Evolutionary conservation across 768 basidiomycete genomes (phyloP).

Genomic region (Austroboletus eburneus): DNA sequence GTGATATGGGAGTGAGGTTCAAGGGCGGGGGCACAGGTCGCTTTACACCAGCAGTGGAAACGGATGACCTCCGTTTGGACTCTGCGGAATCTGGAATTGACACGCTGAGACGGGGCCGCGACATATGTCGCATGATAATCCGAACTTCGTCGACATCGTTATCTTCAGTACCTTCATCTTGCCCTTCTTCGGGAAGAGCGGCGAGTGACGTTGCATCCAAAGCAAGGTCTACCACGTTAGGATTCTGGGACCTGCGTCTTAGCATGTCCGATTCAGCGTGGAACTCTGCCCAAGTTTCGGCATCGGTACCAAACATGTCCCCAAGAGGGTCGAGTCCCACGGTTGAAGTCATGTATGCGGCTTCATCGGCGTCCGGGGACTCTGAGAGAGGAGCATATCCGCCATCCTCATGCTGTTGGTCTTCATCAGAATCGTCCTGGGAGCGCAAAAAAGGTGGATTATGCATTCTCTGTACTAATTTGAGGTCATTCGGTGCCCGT

Average conservation of each 20-base stretch:
- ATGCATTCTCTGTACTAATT: conserved; percentile 47
- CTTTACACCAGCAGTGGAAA: conserved; percentile 27
- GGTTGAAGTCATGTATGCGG: conserved; percentile 36
- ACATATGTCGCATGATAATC: conserved; percentile 40
- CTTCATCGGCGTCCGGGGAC: conserved; percentile 27
- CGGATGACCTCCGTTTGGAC: conserved; percentile 34
- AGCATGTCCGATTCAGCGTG: conserved; percentile 32
- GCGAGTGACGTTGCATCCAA: conserved; percentile 42
- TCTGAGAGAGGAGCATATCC: conserved; percentile 30
- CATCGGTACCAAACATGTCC: conserved; percentile 66
- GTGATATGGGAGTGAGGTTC: conserved; percentile 41
- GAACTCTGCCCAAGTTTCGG: conserved; percentile 58
- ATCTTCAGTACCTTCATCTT: conserved; percentile 30
- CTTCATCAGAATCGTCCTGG: conserved; percentile 21
- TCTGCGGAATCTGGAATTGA: conserved; percentile 41
- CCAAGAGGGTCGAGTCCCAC: conserved; percentile 46
- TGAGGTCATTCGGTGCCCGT: conserved; percentile 44
- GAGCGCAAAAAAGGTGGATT: conserved; percentile 33
- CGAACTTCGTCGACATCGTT: conserved; percentile 31
- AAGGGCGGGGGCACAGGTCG: conserved; percentile 58
- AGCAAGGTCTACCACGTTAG: conserved; percentile 50
- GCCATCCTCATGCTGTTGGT: conserved; percentile 25
- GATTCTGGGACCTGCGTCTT: conserved; percentile 27
- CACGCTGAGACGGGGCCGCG: conserved; percentile 29
- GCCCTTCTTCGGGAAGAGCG: conserved; percentile 22